Percentiles rank a stretch among this genome's conserved stretches.
phyloP scores from a whole-genome alignment of 208 protist genomes.

The Leishmania braziliensis region DNA sequence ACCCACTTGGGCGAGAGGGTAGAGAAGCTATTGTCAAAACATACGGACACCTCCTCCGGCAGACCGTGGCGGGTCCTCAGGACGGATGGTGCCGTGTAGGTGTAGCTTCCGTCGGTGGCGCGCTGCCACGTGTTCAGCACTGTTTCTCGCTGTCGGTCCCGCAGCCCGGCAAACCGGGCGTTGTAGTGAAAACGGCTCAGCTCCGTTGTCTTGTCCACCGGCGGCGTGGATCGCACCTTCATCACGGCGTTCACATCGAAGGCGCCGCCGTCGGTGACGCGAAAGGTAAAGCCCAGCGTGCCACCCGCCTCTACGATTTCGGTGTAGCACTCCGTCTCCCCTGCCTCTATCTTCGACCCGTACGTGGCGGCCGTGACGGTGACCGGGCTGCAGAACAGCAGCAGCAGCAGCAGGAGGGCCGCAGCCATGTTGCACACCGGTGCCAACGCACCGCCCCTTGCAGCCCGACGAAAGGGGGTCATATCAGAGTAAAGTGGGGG shows the following conservation, averaged over 20 bases:
- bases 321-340: constrained; percentile 60
- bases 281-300: constrained; percentile 65
- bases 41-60: constrained; percentile 62
- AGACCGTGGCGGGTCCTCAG: constrained; percentile 59
- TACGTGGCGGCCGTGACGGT: constrained; percentile 29
- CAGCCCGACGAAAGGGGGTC: not conserved
- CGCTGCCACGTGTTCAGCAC: constrained; percentile 60
- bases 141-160: constrained; percentile 33
- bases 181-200: constrained; percentile 54
- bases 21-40: constrained; percentile 77
- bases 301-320: constrained; percentile 66
- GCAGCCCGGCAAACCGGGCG: constrained; percentile 32
- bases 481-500: not conserved
- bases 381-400: constrained; percentile 8
- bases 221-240: constrained; percentile 40
- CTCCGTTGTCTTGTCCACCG: constrained; percentile 32
- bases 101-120: constrained; percentile 61
- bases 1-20: constrained; percentile 71
- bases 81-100: constrained; percentile 60
- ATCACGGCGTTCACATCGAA: constrained; percentile 71
- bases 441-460: not conserved
- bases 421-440: not conserved
- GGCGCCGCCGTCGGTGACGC: constrained; percentile 71
- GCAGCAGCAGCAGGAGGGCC: constrained; percentile 2
- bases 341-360: constrained; percentile 55